phyloP scores from a whole-genome alignment of 208 protist species.

The Leishmania martiniquensis region DNA sequence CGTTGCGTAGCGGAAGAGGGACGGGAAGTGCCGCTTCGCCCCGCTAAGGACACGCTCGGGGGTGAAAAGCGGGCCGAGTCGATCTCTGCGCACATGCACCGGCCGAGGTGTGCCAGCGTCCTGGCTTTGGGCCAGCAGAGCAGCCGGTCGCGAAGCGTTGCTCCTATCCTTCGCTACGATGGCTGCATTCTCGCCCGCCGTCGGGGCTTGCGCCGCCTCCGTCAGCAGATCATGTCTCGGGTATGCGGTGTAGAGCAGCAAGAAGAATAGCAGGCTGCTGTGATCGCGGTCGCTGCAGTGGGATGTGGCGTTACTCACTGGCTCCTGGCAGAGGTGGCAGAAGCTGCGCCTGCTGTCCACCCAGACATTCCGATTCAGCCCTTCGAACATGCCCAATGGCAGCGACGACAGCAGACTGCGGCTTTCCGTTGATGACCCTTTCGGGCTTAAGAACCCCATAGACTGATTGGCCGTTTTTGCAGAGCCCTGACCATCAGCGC shows the following conservation, averaged over 20 bases:
- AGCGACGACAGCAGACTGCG: conserved; percentile 18
- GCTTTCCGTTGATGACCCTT: conserved; percentile 48
- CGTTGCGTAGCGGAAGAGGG: conserved; percentile 60
- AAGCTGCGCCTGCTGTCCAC: conserved; percentile 61
- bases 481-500: neutral
- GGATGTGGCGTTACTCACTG: conserved; percentile 51
- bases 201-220: conserved; percentile 4
- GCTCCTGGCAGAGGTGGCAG: conserved; percentile 88
- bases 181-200: conserved; percentile 8
- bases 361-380: conserved; percentile 84
- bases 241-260: conserved; percentile 76
- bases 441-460: neutral
- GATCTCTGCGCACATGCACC: neutral
- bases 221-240: conserved; percentile 41
- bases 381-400: conserved; percentile 62
- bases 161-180: neutral
- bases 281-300: conserved; percentile 86
- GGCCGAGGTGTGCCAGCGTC: neutral
- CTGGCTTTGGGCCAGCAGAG: neutral
- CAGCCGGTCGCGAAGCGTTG: neutral
- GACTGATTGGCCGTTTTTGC: neutral
- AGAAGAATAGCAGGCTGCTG: conserved; percentile 82
- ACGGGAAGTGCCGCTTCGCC: conserved; percentile 31
- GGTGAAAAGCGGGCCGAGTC: neutral
- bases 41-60: conserved; percentile 26